Conservation (phyloP, 495 filamentous ascomycete genomes). For the Peziza echinospora region DNA sequence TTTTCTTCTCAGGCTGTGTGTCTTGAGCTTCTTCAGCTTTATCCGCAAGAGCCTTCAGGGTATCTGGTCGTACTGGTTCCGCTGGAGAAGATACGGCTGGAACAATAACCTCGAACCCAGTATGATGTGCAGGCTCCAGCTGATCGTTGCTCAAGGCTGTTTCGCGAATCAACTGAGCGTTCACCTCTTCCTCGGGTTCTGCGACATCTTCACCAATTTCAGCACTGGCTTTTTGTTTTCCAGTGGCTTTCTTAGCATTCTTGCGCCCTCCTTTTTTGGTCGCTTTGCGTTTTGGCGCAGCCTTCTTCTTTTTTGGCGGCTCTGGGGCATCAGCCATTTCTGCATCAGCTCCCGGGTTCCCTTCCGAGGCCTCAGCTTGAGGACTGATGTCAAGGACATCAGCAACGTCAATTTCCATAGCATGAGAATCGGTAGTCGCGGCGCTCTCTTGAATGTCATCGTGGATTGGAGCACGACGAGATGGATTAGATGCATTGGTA, state of each 20-base stretch:
- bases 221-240: neutral
- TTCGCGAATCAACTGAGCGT: no score
- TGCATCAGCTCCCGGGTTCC: no score
- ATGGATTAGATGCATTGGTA: no score
- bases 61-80: neutral
- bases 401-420: no score
- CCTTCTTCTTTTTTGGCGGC: neutral
- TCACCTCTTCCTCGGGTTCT: no score
- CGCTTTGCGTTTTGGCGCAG: neutral
- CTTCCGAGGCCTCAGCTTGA: no score
- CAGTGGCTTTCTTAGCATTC: neutral
- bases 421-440: no score
- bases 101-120: neutral
- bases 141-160: neutral
- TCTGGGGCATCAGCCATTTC: neutral
- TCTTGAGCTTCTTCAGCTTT: neutral
- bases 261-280: neutral
- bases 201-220: neutral
- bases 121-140: neutral
- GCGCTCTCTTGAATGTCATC: no score
- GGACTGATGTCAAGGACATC: no score
- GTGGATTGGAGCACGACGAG: no score
- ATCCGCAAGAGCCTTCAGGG: neutral
- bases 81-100: neutral
- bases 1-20: neutral